Evolutionary conservation across 2,329 filamentous ascomycete genomes (phyloP).

Genomic region (Hypoxylon sp.): DNA sequence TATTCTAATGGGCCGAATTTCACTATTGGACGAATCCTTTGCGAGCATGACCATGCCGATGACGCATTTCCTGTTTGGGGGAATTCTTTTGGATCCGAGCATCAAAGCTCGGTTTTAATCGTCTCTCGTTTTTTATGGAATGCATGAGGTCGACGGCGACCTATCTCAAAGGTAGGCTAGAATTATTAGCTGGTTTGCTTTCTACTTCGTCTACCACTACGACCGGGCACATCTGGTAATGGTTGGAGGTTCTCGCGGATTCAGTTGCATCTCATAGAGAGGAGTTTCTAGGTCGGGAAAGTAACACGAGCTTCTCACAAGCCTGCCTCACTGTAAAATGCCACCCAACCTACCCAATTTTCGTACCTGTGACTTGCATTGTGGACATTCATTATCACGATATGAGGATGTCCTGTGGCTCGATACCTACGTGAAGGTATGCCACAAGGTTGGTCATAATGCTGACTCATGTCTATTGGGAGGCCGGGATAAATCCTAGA

Average conservation of each 20-base stretch:
- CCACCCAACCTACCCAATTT: constrained; percentile 41
- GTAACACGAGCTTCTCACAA: constrained; percentile 48
- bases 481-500: constrained; percentile 12
- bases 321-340: constrained; percentile 48
- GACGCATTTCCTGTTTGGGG: constrained; percentile 40
- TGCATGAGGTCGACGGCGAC: constrained; percentile 32
- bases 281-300: constrained; percentile 46
- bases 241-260: constrained; percentile 44
- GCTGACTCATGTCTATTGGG: constrained; percentile 9
- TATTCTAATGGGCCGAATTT: constrained; percentile 26
- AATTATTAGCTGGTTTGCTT: constrained; percentile 39
- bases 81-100: constrained; percentile 34
- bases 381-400: constrained; percentile 22
- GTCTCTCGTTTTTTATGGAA: constrained; percentile 40
- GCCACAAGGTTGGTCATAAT: constrained; percentile 20
- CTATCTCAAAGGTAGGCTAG: constrained; percentile 41
- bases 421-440: constrained; percentile 14
- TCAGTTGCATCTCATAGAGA: constrained; percentile 45
- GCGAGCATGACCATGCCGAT: constrained; percentile 19
- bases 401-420: constrained; percentile 16
- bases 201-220: constrained; percentile 32
- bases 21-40: constrained; percentile 24
- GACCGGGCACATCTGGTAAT: constrained; percentile 43
- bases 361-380: constrained; percentile 44
- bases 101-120: constrained; percentile 28